phyloP scores from a whole-genome alignment of 768 basidiomycete species.

The Termitomyces heimii region DNA sequence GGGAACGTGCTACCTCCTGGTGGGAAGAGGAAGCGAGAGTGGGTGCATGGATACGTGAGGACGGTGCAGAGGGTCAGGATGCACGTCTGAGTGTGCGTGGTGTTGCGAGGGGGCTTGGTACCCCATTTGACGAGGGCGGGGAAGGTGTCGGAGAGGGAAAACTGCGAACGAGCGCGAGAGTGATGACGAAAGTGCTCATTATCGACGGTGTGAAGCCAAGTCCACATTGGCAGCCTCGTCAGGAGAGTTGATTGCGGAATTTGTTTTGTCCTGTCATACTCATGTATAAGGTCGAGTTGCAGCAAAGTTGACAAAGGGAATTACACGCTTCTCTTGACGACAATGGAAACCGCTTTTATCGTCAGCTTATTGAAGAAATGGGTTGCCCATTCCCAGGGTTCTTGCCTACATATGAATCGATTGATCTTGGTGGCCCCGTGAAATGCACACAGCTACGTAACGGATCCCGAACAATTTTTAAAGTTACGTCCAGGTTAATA shows the following conservation, averaged over 20 bases:
- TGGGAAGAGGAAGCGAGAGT: conserved; percentile 53
- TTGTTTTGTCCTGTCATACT: not conserved
- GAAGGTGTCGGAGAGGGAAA: conserved; percentile 21
- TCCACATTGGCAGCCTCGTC: conserved; percentile 20
- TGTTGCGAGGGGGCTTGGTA: conserved; percentile 39
- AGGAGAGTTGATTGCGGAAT: not conserved
- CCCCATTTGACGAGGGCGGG: conserved; percentile 29
- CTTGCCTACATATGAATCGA: conserved; percentile 50
- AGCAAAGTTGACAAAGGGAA: not conserved
- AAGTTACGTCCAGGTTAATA: not conserved
- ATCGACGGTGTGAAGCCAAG: conserved; percentile 25
- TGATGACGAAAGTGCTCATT: conserved; percentile 24
- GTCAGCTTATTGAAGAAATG: conserved; percentile 92
- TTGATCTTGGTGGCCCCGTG: not conserved
- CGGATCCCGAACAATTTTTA: not conserved
- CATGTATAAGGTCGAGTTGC: not conserved
- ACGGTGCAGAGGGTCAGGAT: conserved; percentile 23
- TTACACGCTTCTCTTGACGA: not conserved
- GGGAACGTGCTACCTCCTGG: conserved; percentile 42
- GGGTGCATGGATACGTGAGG: conserved; percentile 41
- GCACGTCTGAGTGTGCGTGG: conserved; percentile 28
- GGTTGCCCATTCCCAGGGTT: conserved; percentile 81
- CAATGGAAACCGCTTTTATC: conserved; percentile 42
- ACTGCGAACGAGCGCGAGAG: conserved; percentile 25
- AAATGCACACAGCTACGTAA: not conserved